phyloP scores from a whole-genome alignment of 768 basidiomycete species.

The Lactarius pseudohatsudake region DNA sequence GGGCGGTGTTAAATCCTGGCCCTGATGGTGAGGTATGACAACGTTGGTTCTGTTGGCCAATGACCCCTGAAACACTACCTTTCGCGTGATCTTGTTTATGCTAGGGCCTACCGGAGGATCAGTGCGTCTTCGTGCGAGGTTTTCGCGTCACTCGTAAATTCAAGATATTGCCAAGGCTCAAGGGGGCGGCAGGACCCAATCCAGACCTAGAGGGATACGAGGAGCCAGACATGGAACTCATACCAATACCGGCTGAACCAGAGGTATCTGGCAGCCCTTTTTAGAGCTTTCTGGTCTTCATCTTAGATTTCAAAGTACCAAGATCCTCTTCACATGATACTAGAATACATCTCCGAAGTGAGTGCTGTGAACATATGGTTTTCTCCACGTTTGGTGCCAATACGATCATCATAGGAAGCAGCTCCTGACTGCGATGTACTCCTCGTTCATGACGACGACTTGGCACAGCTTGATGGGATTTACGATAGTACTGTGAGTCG shows the following conservation, averaged over 20 bases:
- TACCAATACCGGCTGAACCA: not conserved
- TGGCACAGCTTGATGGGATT: not conserved
- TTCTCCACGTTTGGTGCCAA: not conserved
- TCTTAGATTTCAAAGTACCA: not conserved
- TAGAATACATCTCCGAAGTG: conserved; percentile 1
- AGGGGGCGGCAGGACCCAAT: not conserved
- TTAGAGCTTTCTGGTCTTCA: no score
- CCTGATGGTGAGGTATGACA: no score
- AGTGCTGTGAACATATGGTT: not conserved
- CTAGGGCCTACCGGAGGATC: not conserved
- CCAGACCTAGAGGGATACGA: not conserved
- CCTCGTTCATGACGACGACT: not conserved
- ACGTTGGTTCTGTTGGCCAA: no score
- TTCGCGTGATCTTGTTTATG: no score
- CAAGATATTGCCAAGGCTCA: not conserved
- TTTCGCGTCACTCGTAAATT: not conserved
- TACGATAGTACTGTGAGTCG: not conserved
- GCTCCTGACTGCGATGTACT: no score
- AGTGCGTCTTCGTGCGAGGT: conserved; percentile 4
- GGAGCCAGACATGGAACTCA: not conserved
- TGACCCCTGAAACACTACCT: no score
- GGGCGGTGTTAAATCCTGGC: no score
- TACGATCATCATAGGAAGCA: not conserved
- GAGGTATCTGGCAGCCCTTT: no score
- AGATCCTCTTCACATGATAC: conserved; percentile 2